These are phyloP conservation scores for Boeremia lycopersici DNA, from an alignment of 2,329 filamentous ascomycete species.

Conservation along the genomic window DNA sequence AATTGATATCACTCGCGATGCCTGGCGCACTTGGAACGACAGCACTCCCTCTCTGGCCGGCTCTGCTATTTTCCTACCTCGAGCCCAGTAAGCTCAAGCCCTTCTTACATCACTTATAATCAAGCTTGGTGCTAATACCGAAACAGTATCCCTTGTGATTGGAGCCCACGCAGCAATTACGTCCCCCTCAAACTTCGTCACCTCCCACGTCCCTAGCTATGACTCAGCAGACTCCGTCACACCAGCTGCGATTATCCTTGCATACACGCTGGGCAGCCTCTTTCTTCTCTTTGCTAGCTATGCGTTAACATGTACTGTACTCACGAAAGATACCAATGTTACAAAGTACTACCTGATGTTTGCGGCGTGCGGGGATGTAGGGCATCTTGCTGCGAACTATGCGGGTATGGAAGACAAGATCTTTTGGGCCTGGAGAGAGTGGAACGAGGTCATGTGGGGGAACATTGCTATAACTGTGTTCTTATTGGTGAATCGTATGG, in stretches of 20 bases:
- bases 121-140: neutral
- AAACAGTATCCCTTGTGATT: slow-evolving; percentile 14
- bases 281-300: slow-evolving; percentile 30
- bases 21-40: slow-evolving; percentile 25
- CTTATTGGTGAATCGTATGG: slow-evolving; percentile 29
- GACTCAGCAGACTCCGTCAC: slow-evolving; percentile 13
- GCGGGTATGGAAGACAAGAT: slow-evolving; percentile 25
- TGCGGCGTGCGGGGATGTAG: slow-evolving; percentile 28
- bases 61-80: slow-evolving; percentile 35
- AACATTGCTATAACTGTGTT: slow-evolving; percentile 34
- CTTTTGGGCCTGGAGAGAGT: slow-evolving; percentile 31
- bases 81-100: slow-evolving; percentile 29
- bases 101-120: too few relatives aligned
- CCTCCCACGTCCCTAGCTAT: slow-evolving; percentile 23
- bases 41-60: slow-evolving; percentile 31
- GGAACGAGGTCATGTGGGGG: slow-evolving; percentile 36
- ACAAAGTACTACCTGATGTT: slow-evolving; percentile 31
- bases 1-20: neutral
- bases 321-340: slow-evolving; percentile 32
- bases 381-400: slow-evolving; percentile 35
- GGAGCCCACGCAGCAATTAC: slow-evolving; percentile 25
- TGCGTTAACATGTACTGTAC: slow-evolving; percentile 30
- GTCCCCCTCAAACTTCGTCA: slow-evolving; percentile 22
- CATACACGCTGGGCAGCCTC: slow-evolving; percentile 32
- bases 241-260: slow-evolving; percentile 21